These are phyloP conservation scores for Ashbya aceris DNA, from an alignment of 1,139 yeast species.

Conservation along the genomic window DNA sequence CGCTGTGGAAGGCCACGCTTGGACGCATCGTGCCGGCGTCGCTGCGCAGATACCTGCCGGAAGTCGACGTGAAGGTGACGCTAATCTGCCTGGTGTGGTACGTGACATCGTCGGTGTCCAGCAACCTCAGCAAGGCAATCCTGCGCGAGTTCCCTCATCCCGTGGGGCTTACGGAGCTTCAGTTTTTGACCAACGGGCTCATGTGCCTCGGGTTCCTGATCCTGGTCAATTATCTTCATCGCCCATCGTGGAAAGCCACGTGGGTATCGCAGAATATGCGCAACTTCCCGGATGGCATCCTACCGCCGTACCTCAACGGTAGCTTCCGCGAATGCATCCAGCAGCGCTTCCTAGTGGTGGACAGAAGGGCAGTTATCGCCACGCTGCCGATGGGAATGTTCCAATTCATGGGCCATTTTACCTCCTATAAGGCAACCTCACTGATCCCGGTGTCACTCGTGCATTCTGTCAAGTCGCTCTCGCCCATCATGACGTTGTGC, in stretches of 20 bases:
- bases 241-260: slow-evolving; percentile 11
- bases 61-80: slow-evolving; percentile 31
- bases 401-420: slow-evolving; percentile 83
- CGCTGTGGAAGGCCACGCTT: neutral
- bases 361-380: slow-evolving; percentile 40
- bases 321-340: slow-evolving; percentile 24
- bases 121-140: slow-evolving; percentile 71
- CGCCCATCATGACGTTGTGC: slow-evolving; percentile 81
- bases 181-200: slow-evolving; percentile 59
- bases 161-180: slow-evolving; percentile 75
- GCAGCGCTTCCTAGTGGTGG: slow-evolving; percentile 22
- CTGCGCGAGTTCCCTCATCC: slow-evolving; percentile 65
- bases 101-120: slow-evolving; percentile 67
- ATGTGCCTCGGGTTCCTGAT: slow-evolving; percentile 35
- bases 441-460: slow-evolving; percentile 84
- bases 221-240: slow-evolving; percentile 19
- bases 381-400: slow-evolving; percentile 90
- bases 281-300: slow-evolving; percentile 49
- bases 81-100: slow-evolving; percentile 68
- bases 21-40: slow-evolving; percentile 1
- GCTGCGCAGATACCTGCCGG: slow-evolving; percentile 16
- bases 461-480: slow-evolving; percentile 82
- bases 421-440: slow-evolving; percentile 83
- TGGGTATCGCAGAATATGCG: slow-evolving; percentile 12
- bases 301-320: slow-evolving; percentile 37